Evolutionary conservation across 257 asterid genomes (phyloP), one percentile per base, ranked within the genome.

Genomic region (Salvia hispanica): DNA sequence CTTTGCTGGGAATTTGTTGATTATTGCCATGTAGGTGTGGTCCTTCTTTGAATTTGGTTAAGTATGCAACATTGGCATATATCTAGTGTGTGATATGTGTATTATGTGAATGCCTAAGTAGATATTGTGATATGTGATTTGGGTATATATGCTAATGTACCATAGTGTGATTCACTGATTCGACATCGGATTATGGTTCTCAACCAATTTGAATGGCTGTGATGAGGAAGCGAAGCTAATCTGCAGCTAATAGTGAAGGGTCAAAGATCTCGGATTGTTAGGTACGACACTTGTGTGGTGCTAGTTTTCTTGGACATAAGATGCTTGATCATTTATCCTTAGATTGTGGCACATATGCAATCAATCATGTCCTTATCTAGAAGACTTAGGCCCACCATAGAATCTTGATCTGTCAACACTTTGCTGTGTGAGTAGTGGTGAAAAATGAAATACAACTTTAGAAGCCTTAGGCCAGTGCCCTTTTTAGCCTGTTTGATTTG

Each of bases 341-440:
- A 50, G 45, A 43, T 54, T 57, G 15, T 44, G 25, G 63, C 14
- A 53, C 21, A 16, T 12, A 31, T 43, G 14, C 25, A 21, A 69
- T 60, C 53, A 54, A 15, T 44, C 34, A 42, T 44, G 61, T 34
- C 73, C 47, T 60, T 62, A 7, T 58, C 80, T 16, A 45, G 11
- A 33, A 25, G 55, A 51, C 51, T 52, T 44, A 34, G 65, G 69
- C 64, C 80, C 76, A 76, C 77, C 44, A 21, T 14, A 62, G 76
- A 59, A 71, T 76, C 76, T 70, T 76, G 55, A 70, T 64, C 52
- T 74, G 68, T 66, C 47, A 16, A 64, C n/a, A 52, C 37, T 67
- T 36, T 36, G 40, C 40, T 36, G 40, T 36, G 39, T 44, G 73
- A 16, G 16, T 15, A 50, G 34, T 51, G 40, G 13, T 37, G 37